phyloP scores from a whole-genome alignment of 2,329 filamentous ascomycete species.

The Periconia digitata region DNA sequence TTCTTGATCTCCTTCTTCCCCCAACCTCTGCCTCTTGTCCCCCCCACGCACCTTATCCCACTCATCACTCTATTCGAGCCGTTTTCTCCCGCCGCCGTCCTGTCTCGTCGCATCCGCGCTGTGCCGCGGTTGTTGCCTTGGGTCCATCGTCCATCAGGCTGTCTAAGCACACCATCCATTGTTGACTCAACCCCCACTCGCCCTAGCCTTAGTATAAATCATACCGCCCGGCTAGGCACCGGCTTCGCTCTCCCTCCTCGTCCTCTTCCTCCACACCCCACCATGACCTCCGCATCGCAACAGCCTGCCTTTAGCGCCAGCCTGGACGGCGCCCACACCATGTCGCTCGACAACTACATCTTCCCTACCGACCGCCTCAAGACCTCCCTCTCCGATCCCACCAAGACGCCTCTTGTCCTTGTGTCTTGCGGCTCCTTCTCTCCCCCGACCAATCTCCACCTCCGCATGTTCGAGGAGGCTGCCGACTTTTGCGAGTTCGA shows the following conservation, averaged over 20 bases:
- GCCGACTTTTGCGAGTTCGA: conserved; percentile 74
- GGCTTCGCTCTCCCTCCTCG: neutral
- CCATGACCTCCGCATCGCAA: conserved; percentile 27
- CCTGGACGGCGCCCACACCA: conserved; percentile 27
- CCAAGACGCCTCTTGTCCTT: conserved; percentile 65
- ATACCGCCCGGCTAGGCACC: neutral
- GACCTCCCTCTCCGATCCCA: conserved; percentile 56
- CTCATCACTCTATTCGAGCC: no score
- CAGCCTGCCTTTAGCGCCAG: conserved; percentile 21
- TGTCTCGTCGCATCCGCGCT: neutral
- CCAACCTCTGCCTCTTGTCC: no score
- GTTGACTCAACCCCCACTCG: conserved; percentile 1
- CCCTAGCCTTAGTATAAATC: neutral
- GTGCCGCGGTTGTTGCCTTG: neutral
- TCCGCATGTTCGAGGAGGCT: conserved; percentile 88
- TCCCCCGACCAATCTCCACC: conserved; percentile 73
- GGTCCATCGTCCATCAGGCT: neutral
- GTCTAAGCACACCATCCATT: neutral
- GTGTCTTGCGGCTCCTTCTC: conserved; percentile 73
- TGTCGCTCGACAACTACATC: conserved; percentile 54
- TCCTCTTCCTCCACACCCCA: conserved; percentile 12
- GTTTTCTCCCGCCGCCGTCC: neutral
- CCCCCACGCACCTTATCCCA: no score
- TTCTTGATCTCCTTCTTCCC: no score
- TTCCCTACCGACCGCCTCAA: conserved; percentile 65